Percentiles rank a stretch among this genome's conserved stretches.
Conservation (phyloP, 2,329 filamentous ascomycete species). For the Phoma herbarum region DNA sequence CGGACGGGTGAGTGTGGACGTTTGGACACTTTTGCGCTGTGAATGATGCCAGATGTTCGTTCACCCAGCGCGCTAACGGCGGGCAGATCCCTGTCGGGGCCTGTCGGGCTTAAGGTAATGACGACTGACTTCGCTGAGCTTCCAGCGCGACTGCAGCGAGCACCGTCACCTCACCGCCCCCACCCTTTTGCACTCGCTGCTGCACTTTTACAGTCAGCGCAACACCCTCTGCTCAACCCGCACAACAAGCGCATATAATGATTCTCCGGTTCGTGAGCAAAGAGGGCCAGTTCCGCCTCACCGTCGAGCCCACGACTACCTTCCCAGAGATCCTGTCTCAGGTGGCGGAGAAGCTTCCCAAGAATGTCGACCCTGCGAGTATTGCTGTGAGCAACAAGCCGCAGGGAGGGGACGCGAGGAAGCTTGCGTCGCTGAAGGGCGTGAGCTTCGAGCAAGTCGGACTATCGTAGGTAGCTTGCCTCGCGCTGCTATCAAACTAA, state of each 20-base stretch:
- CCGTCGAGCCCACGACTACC: constrained; percentile 74
- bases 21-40: constrained; percentile 16
- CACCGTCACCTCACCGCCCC: constrained; percentile 7
- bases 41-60: constrained; percentile 25
- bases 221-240: neutral
- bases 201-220: constrained; percentile 2
- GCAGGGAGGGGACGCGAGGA: constrained; percentile 66
- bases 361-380: constrained; percentile 62
- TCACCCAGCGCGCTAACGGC: constrained; percentile 17
- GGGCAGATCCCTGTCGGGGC: constrained; percentile 20
- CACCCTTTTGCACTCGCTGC: neutral
- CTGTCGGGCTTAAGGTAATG: constrained; percentile 16
- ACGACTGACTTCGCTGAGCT: constrained; percentile 21
- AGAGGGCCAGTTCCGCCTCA: constrained; percentile 90
- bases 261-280: constrained; percentile 87
- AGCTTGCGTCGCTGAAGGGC: constrained; percentile 61
- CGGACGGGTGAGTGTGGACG: constrained; percentile 8
- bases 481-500: constrained; percentile 27
- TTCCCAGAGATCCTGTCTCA: constrained; percentile 68
- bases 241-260: constrained; percentile 59
- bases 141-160: constrained; percentile 13
- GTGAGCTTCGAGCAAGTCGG: constrained; percentile 66
- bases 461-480: constrained; percentile 57
- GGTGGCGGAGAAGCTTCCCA: constrained; percentile 68
- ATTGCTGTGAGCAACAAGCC: constrained; percentile 68